Conservation (phyloP, 2,329 filamentous ascomycete species). For the Cladobotryum protrusum region DNA sequence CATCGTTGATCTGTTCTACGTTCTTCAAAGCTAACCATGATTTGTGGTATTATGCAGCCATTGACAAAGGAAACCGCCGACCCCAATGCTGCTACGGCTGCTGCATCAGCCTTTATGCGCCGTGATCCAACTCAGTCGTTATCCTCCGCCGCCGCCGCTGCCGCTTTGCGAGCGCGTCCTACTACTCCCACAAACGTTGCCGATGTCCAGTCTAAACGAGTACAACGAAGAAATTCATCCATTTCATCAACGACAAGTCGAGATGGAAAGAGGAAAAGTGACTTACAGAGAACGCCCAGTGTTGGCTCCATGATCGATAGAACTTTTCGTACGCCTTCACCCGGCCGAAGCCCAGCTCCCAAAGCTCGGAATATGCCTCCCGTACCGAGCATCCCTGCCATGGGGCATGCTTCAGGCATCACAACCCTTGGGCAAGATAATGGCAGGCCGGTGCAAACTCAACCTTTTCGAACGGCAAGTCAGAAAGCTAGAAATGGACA, state of each 20-base stretch:
- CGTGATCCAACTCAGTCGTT: slow-evolving; percentile 60
- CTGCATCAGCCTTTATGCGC: slow-evolving; percentile 72
- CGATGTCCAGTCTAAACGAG: slow-evolving; percentile 83
- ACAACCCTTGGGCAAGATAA: slow-evolving; percentile 20
- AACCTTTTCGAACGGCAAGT: slow-evolving; percentile 48
- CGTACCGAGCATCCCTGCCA: slow-evolving; percentile 63
- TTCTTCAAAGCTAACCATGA: slow-evolving; percentile 6
- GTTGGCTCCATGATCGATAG: slow-evolving; percentile 80
- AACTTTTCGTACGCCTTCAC: slow-evolving; percentile 76
- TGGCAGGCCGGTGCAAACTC: slow-evolving; percentile 38
- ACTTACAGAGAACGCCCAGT: slow-evolving; percentile 61
- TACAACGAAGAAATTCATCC: slow-evolving; percentile 65
- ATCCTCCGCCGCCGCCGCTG: slow-evolving; percentile 79
- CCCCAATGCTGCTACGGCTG: slow-evolving; percentile 71
- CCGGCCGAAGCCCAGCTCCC: slow-evolving; percentile 36
- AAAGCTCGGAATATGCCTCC: slow-evolving; percentile 55
- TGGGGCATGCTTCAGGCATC: slow-evolving; percentile 13
- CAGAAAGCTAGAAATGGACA: slow-evolving; percentile 40
- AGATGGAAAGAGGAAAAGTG: slow-evolving; percentile 34
- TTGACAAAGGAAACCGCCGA: slow-evolving; percentile 58
- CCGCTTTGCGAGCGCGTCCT: slow-evolving; percentile 72
- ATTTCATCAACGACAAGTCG: slow-evolving; percentile 58
- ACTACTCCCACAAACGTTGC: slow-evolving; percentile 73
- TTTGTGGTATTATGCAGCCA: slow-evolving; percentile 41
- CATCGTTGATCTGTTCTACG: not conserved